Evolutionary conservation across 306 rosid genomes (phyloP), one percentile per base, ranked within the genome.

Genomic region (Lagenaria siceraria): DNA sequence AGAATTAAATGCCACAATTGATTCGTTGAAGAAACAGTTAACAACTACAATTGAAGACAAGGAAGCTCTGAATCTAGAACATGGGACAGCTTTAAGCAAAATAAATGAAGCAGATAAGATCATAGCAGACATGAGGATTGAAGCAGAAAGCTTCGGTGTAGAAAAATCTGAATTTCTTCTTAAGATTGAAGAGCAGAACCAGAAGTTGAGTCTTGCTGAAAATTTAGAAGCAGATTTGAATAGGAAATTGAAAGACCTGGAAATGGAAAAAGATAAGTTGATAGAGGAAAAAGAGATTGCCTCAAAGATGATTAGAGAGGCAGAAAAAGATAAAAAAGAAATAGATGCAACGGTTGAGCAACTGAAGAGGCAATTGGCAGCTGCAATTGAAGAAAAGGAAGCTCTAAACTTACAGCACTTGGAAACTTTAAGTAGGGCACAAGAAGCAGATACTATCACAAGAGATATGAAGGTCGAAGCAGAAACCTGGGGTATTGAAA

Each of bases 31-130:
- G 82, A 79, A 53, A 78, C 75, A 81, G 78, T 82, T 87, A 73
- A 84, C 77, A 85, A 73, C 78, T 63, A 38, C 75, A 14, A 77
- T 81, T 60, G 89, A 85, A 72, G 97, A 89, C 53, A 93, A 87
- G 36, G 75, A 61, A 66, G 80, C 68, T 61, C 68, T 61, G 40
- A 61, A 15, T 42, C 40, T 61, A 61, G 68, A 61, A 13, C 68
- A 61, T 61, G 40, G 38, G 40, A 29, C 68, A 61, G 68, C 68
- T 33, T 61, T 61, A 6, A 29, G 42, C 68, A 61, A 29, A 29
- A 7, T 61, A 14, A 29, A 29, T 29, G 68, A 61, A 61, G 68
- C 68, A 29, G 68, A 61, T 84, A 79, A 86, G 75, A 36, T 64
- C 72, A 64, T 64, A 36, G 72, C 25, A 64, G 48, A 33, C 40